Percentiles rank a stretch among this genome's conserved stretches.
Conservation (phyloP, 352 stramenopile genomes). For the Pythium dissimile region DNA sequence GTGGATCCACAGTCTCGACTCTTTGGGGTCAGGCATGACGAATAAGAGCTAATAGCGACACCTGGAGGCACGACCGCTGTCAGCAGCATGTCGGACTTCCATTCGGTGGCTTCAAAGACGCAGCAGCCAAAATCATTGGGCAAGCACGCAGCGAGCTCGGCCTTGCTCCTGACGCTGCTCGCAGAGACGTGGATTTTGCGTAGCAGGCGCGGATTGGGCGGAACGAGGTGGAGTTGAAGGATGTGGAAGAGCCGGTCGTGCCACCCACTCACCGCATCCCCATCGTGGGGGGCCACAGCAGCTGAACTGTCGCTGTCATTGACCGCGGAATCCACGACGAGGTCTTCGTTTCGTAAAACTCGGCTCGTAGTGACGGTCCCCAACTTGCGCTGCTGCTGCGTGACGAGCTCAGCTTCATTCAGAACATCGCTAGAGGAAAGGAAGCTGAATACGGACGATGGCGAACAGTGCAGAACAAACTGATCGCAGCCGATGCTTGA, state of each 20-base stretch:
- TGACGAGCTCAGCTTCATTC: constrained; percentile 29
- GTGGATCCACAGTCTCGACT: not conserved
- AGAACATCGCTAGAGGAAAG: constrained; percentile 35
- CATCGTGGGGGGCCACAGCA: too few relatives aligned
- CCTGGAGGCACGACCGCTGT: not conserved
- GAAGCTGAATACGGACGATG: constrained; percentile 48
- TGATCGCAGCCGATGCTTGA: constrained; percentile 56
- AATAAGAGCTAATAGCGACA: constrained; percentile 33
- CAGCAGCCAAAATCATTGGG: constrained; percentile 46
- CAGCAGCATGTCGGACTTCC: constrained; percentile 45
- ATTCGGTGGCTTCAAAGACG: constrained; percentile 60
- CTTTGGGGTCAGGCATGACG: too few relatives aligned
- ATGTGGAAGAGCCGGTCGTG: constrained; percentile 38
- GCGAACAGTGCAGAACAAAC: constrained; percentile 51
- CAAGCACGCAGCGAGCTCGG: constrained; percentile 26
- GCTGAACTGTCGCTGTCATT: not conserved
- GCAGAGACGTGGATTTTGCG: constrained; percentile 35
- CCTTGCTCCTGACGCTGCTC: constrained; percentile 31
- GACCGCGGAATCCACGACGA: not conserved
- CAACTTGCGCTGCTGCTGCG: not conserved
- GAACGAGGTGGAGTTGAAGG: constrained; percentile 38
- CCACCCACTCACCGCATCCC: constrained; percentile 24
- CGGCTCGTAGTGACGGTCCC: constrained; percentile 3
- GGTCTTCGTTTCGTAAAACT: not conserved
- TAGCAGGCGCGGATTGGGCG: constrained; percentile 28